phyloP scores from a whole-genome alignment of 805 yeast genomes.

The Ascoidea rubescens region DNA sequence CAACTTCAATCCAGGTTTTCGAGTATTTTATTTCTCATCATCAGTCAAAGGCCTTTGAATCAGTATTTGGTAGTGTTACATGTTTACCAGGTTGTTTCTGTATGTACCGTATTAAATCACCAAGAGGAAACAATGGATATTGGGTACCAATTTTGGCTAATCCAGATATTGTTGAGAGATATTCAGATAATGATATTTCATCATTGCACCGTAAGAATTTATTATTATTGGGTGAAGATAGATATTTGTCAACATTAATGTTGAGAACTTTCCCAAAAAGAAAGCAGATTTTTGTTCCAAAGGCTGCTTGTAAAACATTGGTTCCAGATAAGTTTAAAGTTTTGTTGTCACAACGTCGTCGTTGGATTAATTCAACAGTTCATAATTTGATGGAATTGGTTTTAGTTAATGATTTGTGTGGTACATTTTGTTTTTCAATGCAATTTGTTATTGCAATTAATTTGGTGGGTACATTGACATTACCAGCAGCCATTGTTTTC shows the following conservation, averaged over 20 bases:
- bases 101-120: conserved; percentile 82
- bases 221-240: conserved; percentile 79
- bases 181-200: conserved; percentile 73
- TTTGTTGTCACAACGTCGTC: conserved; percentile 80
- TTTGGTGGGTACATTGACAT: conserved; percentile 72
- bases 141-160: conserved; percentile 93
- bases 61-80: conserved; percentile 90
- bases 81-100: conserved; percentile 94
- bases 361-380: conserved; percentile 94
- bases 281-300: conserved; percentile 74
- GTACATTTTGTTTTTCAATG: conserved; percentile 91
- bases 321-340: conserved; percentile 78
- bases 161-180: conserved; percentile 87
- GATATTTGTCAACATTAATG: conserved; percentile 77
- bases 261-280: conserved; percentile 80
- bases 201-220: conserved; percentile 80
- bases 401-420: conserved; percentile 77
- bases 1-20: conserved; percentile 84
- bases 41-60: conserved; percentile 87
- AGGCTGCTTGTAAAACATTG: conserved; percentile 83
- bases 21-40: conserved; percentile 91
- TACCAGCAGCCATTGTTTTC: conserved; percentile 79
- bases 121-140: conserved; percentile 62
- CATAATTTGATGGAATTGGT: conserved; percentile 85
- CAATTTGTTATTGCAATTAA: conserved; percentile 80